Evolutionary conservation across 208 protist genomes (phyloP), one percentile per base, ranked within the genome.

Genomic region (Kentomonas sorsogonicus): DNA sequence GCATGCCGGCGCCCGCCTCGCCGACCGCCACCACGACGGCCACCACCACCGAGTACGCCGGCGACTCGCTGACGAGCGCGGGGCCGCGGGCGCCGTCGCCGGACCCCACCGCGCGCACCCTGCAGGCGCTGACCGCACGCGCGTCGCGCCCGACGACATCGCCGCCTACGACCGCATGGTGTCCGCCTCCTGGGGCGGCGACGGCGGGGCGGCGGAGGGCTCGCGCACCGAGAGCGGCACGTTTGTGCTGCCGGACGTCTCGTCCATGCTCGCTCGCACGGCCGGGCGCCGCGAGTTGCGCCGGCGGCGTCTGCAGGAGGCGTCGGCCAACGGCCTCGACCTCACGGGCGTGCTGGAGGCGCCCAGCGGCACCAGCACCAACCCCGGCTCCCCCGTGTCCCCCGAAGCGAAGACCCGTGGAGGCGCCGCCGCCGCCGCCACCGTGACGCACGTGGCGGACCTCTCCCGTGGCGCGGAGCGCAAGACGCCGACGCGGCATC

Each of bases 301-400:
- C 10, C 73, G 66, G 29, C 64, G 60, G 47, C 73, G 73, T 0
- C 27, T 85, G 31, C 51, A 72, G 38, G 55, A 70, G 34, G 68
- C 73, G 38, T 48, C 62, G 15, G 53, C 38, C 9, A n/a, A 29
- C 27, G n/a, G 33, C 2, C n/a, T 46, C 54, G 60, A 48, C 9
- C 11, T 25, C 27, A 27, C 53, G 26, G 31, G n/a, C 13, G 53
- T 38, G 1, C 46, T 51, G 5, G 53, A 43, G n/a, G 18, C 26
- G 0, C 6, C 52, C 13, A 60, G 4, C 18, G 5, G 39, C 7
- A 18, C 27, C 7, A 23, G 18, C 9, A 50, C 23, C 54, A 44
- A 36, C 27, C 23, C 26, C 26, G 46, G 30, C 4, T 36, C 39
- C 29, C 1, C 7, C 34, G 34, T 38, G 6, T 47, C 53, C 25